phyloP scores from a whole-genome alignment of 2,329 filamentous ascomycete species.

The Phialocephala sp. region DNA sequence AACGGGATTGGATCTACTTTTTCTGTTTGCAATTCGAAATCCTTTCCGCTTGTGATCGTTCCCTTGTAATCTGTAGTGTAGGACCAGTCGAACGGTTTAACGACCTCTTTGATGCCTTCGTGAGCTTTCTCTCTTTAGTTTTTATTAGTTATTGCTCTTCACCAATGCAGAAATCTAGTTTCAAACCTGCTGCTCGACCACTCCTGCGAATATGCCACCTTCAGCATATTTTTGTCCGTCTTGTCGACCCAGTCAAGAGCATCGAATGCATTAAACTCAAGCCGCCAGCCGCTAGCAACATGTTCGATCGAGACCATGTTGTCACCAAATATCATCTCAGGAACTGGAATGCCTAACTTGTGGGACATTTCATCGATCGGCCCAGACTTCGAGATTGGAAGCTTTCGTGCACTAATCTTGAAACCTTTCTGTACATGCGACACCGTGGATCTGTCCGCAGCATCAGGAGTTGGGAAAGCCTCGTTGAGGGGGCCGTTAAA shows the following conservation, averaged over 20 bases:
- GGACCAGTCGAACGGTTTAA: slow-evolving; percentile 98
- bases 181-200: slow-evolving; percentile 65
- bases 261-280: slow-evolving; percentile 84
- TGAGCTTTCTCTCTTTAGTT: slow-evolving; percentile 73
- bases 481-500: slow-evolving; percentile 50
- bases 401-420: slow-evolving; percentile 81
- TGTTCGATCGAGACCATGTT: slow-evolving; percentile 83
- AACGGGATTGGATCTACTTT: slow-evolving; percentile 69
- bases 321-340: slow-evolving; percentile 99
- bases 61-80: slow-evolving; percentile 91
- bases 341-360: slow-evolving; percentile 82
- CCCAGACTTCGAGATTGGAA: slow-evolving; percentile 90
- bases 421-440: slow-evolving; percentile 68
- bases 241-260: slow-evolving; percentile 93
- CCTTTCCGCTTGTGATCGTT: slow-evolving; percentile 54
- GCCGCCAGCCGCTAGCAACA: slow-evolving; percentile 73
- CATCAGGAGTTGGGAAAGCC: slow-evolving; percentile 58
- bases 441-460: slow-evolving; percentile 59
- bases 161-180: neutral
- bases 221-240: slow-evolving; percentile 87
- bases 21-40: slow-evolving; percentile 32
- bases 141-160: slow-evolving; percentile 2
- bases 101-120: slow-evolving; percentile 87
- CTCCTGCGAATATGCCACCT: slow-evolving; percentile 89
- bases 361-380: slow-evolving; percentile 86